Evolutionary conservation across 345 rosid species (phyloP).

Genomic region (Conringia planisiliqua): DNA sequence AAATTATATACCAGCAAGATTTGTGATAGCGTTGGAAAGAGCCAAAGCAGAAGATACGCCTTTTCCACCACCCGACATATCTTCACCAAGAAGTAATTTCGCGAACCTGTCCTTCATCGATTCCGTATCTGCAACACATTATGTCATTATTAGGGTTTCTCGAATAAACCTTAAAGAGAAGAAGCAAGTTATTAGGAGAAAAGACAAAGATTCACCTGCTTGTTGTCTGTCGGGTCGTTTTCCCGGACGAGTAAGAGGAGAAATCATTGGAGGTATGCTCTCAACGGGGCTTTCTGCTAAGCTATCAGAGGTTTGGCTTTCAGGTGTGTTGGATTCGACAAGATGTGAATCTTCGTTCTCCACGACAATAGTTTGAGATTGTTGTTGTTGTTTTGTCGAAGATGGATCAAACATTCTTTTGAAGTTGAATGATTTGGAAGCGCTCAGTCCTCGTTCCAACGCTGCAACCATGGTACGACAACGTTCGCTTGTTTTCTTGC

Average conservation of each 20-base stretch:
- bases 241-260: constrained; percentile 29
- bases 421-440: constrained; percentile 45
- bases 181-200: no score
- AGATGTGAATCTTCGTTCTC: constrained; percentile 28
- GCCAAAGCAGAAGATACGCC: constrained; percentile 82
- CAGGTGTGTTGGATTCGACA: constrained; percentile 32
- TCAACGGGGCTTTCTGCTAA: constrained; percentile 31
- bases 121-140: constrained; percentile 43
- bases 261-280: constrained; percentile 15
- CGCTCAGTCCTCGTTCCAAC: constrained; percentile 48
- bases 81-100: constrained; percentile 69
- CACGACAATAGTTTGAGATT: constrained; percentile 9
- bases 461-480: constrained; percentile 62
- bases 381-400: constrained; percentile 33
- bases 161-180: not conserved
- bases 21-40: constrained; percentile 53
- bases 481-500: constrained; percentile 36
- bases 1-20: constrained; percentile 41
- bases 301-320: constrained; percentile 28
- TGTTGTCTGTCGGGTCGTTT: constrained; percentile 33
- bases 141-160: not conserved
- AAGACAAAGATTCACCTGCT: constrained; percentile 33
- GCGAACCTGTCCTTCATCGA: constrained; percentile 65
- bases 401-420: constrained; percentile 49
- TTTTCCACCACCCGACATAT: constrained; percentile 82